Base-by-base conservation (phyloP, 2,329 filamentous ascomycete species). In the Stylonectria norvegica region DNA sequence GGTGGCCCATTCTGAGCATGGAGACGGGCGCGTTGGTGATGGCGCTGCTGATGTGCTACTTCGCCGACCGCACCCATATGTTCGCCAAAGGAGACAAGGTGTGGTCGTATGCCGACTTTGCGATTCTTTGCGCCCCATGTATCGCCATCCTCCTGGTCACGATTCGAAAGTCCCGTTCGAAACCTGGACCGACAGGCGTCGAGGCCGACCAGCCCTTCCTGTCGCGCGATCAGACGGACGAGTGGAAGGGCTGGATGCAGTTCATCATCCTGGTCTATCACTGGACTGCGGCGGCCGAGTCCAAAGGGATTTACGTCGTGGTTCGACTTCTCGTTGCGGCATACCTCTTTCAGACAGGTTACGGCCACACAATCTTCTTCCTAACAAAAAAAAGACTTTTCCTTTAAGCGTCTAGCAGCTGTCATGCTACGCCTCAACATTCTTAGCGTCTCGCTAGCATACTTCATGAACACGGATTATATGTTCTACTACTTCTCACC, bases 171-270 rank as follows among this genome's bases (percentile, higher is more conserved):
- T 48, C 49, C 1, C 45, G 40, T 23, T 29, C 47, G 20, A 38
- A 43, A 30, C 34, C 50, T 8, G 41, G 48, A 2, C 28, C 47
- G 2, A 25, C 37, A 3, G 32, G 34, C 12, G 7, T 34, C 0
- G 9, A 42, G 3, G 9, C 36, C 1, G 34, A 30, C 36, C 40
- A 38, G 42, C 40, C 36, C 40, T 38, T 48, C 43, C 23, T 60
- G 70, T 6, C 49, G 1, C 69, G 78, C 23, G 65, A 72, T 31
- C 76, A 83, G 49, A 76, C 75, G 0, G 72, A 83, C 34, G 81
- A 85, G 57, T 81, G 78, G 71, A 84, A 83, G 62, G 81, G 81
- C 2, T 75, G 77, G 69, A 79, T 83, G 75, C 78, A 83, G 47
- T 66, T 69, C 11, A 58, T 74, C 2, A 62, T 71, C 15, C 50